Percentiles rank a stretch among this genome's conserved stretches.
phyloP scores from a whole-genome alignment of 305 asterid genomes.

The Caryopteris hybrid region DNA sequence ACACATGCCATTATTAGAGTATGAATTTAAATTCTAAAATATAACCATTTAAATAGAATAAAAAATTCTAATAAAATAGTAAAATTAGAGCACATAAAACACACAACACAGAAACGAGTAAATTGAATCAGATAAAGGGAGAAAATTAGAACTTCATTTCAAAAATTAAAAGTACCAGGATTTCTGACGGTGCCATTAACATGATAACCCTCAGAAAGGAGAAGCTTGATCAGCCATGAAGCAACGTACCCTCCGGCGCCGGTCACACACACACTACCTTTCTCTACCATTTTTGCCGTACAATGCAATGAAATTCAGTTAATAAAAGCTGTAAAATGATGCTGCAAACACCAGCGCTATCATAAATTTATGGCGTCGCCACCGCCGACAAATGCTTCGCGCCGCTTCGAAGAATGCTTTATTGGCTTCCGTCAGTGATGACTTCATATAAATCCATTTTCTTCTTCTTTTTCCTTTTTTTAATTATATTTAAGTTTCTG shows the following conservation, averaged over 20 bases:
- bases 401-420: neutral
- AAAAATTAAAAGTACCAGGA: conserved; percentile 22
- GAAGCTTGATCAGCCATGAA: conserved; percentile 46
- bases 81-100: too few species aligned
- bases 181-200: conserved; percentile 47
- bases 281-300: conserved; percentile 20
- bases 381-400: neutral
- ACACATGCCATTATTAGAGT: too few species aligned
- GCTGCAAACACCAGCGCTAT: neutral
- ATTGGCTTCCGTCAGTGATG: neutral
- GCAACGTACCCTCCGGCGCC: conserved; percentile 47
- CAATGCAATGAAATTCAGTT: neutral
- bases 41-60: too few species aligned
- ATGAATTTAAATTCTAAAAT: too few species aligned
- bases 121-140: neutral
- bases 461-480: neutral
- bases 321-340: neutral
- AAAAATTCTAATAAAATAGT: too few species aligned
- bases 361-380: neutral
- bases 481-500: neutral
- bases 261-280: conserved; percentile 34
- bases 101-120: neutral
- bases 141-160: neutral
- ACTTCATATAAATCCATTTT: neutral
- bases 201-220: conserved; percentile 30